phyloP scores from a whole-genome alignment of 208 protist genomes.

The Leishmania lainsoni region DNA sequence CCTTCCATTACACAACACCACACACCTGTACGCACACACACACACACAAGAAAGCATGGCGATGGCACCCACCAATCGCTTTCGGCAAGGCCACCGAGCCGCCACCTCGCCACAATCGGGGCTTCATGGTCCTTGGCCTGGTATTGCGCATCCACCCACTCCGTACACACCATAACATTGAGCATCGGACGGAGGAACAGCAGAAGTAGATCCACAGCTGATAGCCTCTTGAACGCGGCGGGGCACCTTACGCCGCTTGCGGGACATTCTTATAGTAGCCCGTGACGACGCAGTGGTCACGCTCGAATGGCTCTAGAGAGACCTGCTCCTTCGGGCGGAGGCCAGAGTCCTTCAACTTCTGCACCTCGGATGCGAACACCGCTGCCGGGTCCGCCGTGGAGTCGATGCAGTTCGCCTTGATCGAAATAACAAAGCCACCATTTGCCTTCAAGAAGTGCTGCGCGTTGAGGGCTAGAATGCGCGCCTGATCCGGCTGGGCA shows the following conservation, averaged over 20 bases:
- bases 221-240: background rate
- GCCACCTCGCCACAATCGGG: background rate
- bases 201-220: background rate
- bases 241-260: slow-evolving; percentile 34
- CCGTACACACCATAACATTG: background rate
- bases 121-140: background rate
- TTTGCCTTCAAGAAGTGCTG: slow-evolving; percentile 99
- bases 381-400: slow-evolving; percentile 96
- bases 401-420: slow-evolving; percentile 99
- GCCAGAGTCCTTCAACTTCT: slow-evolving; percentile 95
- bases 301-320: slow-evolving; percentile 99
- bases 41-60: background rate
- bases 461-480: slow-evolving; percentile 99
- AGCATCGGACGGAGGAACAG: background rate
- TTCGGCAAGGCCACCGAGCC: background rate
- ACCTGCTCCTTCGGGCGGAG: slow-evolving; percentile 98
- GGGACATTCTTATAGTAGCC: slow-evolving; percentile 81
- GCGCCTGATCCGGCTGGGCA: slow-evolving; percentile 99
- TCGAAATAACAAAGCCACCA: slow-evolving; percentile 99
- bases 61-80: background rate
- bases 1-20: slow-evolving; percentile 5
- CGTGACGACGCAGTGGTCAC: slow-evolving; percentile 98
- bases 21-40: background rate
- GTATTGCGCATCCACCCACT: background rate
- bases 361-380: slow-evolving; percentile 98